These are phyloP conservation scores for Ganoderma boninense DNA, from an alignment of 1,284 basidiomycete species.

Conservation along the genomic window DNA sequence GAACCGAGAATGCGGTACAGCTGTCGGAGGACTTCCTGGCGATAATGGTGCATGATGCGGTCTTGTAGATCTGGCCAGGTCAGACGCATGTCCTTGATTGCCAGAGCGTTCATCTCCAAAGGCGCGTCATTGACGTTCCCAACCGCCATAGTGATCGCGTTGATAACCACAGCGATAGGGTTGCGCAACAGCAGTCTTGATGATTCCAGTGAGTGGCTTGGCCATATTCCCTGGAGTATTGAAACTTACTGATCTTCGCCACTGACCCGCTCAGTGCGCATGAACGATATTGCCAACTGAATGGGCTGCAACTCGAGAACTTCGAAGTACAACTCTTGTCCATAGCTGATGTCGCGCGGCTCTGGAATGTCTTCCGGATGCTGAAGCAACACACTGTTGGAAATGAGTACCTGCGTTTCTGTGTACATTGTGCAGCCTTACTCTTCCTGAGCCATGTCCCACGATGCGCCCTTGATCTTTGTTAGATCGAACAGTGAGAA, in stretches of 20 bases:
- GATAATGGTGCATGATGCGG: constrained; percentile 92
- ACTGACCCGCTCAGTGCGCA: constrained; percentile 94
- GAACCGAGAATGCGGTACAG: constrained; percentile 97
- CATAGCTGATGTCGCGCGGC: constrained; percentile 69
- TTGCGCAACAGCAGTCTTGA: constrained; percentile 84
- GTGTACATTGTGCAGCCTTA: constrained; percentile 47
- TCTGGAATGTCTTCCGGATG: constrained; percentile 84
- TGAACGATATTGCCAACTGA: constrained; percentile 93
- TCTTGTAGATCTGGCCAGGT: constrained; percentile 86
- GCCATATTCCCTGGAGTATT: constrained; percentile 10
- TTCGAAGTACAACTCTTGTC: constrained; percentile 94
- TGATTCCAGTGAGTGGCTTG: not conserved
- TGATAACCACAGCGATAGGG: constrained; percentile 93
- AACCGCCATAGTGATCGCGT: constrained; percentile 96
- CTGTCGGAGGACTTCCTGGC: constrained; percentile 93
- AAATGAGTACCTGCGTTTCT: not conserved
- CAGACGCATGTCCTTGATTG: constrained; percentile 94
- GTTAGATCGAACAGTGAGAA: constrained; percentile 93
- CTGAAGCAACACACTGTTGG: constrained; percentile 77
- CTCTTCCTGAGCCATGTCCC: constrained; percentile 84
- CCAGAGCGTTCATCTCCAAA: constrained; percentile 94
- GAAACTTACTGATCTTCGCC: constrained; percentile 87
- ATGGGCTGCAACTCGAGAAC: constrained; percentile 97
- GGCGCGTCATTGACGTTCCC: constrained; percentile 98
- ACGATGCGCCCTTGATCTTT: constrained; percentile 90